phyloP scores from a whole-genome alignment of 345 rosid genomes.

The Populus tremula region DNA sequence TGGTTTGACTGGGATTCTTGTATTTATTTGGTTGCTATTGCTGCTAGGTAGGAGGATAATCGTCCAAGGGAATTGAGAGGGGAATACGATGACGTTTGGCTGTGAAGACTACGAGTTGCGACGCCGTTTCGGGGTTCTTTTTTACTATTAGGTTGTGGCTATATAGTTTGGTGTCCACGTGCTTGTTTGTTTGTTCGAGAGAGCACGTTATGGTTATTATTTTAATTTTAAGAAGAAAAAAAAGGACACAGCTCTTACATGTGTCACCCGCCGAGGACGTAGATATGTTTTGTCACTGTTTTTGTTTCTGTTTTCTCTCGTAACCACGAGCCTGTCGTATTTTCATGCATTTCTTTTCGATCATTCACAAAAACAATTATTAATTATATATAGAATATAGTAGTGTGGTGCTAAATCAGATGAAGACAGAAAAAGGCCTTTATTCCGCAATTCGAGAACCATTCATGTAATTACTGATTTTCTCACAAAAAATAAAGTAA shows the following conservation, averaged over 20 bases:
- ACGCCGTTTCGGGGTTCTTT: background rate
- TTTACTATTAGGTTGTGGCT: too few relatives aligned
- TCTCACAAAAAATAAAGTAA: too few relatives aligned
- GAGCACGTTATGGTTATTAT: background rate
- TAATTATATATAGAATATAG: too few relatives aligned
- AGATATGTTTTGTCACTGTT: background rate
- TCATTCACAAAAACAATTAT: too few relatives aligned
- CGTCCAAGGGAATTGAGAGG: background rate
- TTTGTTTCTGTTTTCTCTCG: background rate
- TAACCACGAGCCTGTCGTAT: background rate
- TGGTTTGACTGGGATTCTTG: background rate
- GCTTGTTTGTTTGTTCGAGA: background rate
- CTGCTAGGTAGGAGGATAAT: background rate
- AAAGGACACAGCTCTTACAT: too few relatives aligned
- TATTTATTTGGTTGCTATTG: background rate
- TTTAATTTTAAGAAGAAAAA: too few relatives aligned
- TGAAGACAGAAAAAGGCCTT: too few relatives aligned
- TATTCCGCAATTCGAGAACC: too few relatives aligned
- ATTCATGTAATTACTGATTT: too few relatives aligned
- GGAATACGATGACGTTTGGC: background rate
- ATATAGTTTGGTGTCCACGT: too few relatives aligned
- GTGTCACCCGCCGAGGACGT: background rate
- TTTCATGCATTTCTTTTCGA: too few relatives aligned
- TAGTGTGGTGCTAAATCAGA: too few relatives aligned
- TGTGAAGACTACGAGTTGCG: background rate